Percentiles rank a stretch among this genome's conserved stretches.
Evolutionary conservation across 2,329 filamentous ascomycete genomes (phyloP).

Genomic region (Diaporthe citri): DNA sequence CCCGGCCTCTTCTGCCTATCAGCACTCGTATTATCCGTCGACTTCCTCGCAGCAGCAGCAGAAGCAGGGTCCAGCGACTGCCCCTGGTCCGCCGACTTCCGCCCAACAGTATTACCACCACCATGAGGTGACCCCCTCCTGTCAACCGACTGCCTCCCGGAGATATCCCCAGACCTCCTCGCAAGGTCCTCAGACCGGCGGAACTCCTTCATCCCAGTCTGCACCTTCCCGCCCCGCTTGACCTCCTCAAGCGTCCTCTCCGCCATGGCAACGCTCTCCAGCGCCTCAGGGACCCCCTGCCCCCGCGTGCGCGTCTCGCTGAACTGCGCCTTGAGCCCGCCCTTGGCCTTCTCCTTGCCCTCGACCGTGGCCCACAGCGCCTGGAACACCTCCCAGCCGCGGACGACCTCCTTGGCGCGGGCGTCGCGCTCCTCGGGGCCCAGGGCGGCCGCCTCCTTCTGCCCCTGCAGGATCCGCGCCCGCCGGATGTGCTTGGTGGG

Average conservation of each 20-base stretch:
- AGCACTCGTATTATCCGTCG: neutral
- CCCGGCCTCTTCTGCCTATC: conserved; percentile 11
- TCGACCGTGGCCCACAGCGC: conserved; percentile 55
- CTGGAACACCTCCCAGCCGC: conserved; percentile 58
- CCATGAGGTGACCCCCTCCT: neutral
- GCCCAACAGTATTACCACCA: neutral
- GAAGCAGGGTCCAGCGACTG: neutral
- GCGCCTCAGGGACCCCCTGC: conserved; percentile 57
- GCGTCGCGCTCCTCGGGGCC: conserved; percentile 48
- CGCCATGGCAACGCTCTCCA: conserved; percentile 63
- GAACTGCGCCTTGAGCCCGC: conserved; percentile 49
- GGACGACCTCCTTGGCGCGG: conserved; percentile 49
- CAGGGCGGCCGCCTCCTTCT: conserved; percentile 57
- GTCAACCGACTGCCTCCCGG: conserved; percentile 17
- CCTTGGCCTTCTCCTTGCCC: conserved; percentile 52
- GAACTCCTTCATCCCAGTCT: conserved; percentile 48
- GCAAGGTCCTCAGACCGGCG: conserved; percentile 42
- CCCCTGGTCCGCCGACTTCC: conserved; percentile 5
- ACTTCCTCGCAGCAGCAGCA: neutral
- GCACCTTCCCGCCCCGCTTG: conserved; percentile 57
- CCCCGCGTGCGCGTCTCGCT: conserved; percentile 53
- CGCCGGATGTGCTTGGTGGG: conserved; percentile 67
- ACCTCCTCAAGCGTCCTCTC: conserved; percentile 60
- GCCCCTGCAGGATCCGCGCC: conserved; percentile 70
- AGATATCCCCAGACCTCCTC: conserved; percentile 31